These are phyloP conservation scores for Creolimax fragrantissima DNA, from an alignment of 78 protist genomes.

Conservation along the genomic window DNA sequence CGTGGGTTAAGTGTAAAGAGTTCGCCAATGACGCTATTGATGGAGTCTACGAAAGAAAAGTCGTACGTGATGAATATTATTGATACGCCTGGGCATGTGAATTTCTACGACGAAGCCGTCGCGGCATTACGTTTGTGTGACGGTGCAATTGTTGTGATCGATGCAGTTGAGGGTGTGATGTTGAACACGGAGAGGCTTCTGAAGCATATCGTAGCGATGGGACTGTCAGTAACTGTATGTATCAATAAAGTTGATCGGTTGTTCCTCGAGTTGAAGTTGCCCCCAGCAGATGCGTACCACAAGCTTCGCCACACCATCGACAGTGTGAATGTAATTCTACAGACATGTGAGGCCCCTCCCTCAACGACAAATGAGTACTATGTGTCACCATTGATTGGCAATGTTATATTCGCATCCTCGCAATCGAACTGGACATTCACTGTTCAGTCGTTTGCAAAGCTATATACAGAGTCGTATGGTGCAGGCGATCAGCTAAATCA, in stretches of 20 bases:
- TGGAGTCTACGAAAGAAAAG: slow-evolving; percentile 67
- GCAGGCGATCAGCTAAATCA: slow-evolving; percentile 20
- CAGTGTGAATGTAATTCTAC: slow-evolving; percentile 4
- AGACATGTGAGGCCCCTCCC: neutral
- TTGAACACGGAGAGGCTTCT: slow-evolving; percentile 56
- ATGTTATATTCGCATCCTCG: slow-evolving; percentile 77
- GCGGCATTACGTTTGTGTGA: slow-evolving; percentile 84
- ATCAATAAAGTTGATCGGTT: slow-evolving; percentile 31
- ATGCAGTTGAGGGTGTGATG: slow-evolving; percentile 92
- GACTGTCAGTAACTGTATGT: slow-evolving; percentile 8
- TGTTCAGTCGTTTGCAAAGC: slow-evolving; percentile 65
- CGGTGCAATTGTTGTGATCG: slow-evolving; percentile 86
- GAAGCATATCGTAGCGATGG: neutral
- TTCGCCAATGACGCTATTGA: slow-evolving; percentile 81
- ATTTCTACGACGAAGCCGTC: slow-evolving; percentile 39
- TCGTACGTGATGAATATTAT: slow-evolving; percentile 78
- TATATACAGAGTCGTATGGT: slow-evolving; percentile 38
- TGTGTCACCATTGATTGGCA: slow-evolving; percentile 76
- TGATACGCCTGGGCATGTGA: slow-evolving; percentile 93
- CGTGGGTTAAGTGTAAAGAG: slow-evolving; percentile 80
- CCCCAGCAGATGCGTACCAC: slow-evolving; percentile 92
- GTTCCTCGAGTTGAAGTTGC: slow-evolving; percentile 61
- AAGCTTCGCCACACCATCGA: slow-evolving; percentile 48
- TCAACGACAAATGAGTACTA: neutral
- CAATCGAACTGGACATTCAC: slow-evolving; percentile 77